phyloP scores from a whole-genome alignment of 2,329 filamentous ascomycete genomes.

The Trichoderma atrobrunneum region DNA sequence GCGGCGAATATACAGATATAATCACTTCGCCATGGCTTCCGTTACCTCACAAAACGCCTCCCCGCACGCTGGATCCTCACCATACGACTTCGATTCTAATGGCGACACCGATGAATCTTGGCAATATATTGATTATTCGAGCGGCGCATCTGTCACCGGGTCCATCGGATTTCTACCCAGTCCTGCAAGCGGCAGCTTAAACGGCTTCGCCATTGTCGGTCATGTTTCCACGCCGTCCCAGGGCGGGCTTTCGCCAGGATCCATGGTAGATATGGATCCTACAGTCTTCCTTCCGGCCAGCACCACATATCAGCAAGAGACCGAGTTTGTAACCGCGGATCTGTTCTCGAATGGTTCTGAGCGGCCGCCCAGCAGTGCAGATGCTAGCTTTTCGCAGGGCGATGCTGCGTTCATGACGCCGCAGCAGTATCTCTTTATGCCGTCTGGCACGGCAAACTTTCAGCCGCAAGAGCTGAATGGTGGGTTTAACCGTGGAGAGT shows the following conservation, averaged over 20 bases:
- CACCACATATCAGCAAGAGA: slow-evolving; percentile 30
- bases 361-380: slow-evolving; percentile 14
- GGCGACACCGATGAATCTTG: slow-evolving; percentile 45
- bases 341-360: slow-evolving; percentile 32
- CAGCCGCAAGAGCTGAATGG: slow-evolving; percentile 31
- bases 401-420: slow-evolving; percentile 36
- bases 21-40: slow-evolving; percentile 33
- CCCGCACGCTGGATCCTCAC: slow-evolving; percentile 36
- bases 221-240: slow-evolving; percentile 34
- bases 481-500: slow-evolving; percentile 24
- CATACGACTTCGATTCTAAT: slow-evolving; percentile 40
- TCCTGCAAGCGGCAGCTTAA: slow-evolving; percentile 50
- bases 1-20: neutral
- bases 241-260: slow-evolving; percentile 41
- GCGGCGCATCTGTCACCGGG: slow-evolving; percentile 34
- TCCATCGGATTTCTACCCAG: slow-evolving; percentile 48
- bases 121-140: slow-evolving; percentile 42
- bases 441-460: slow-evolving; percentile 29
- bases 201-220: slow-evolving; percentile 48
- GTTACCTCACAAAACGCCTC: slow-evolving; percentile 39
- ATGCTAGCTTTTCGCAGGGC: slow-evolving; percentile 33
- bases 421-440: slow-evolving; percentile 40
- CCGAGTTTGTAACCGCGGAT: slow-evolving; percentile 24
- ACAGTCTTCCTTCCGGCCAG: slow-evolving; percentile 35
- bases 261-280: slow-evolving; percentile 39